Evolutionary conservation across 768 basidiomycete species (phyloP), one percentile per base, ranked within the genome.

Genomic region (Coprinopsis strossmayeri): DNA sequence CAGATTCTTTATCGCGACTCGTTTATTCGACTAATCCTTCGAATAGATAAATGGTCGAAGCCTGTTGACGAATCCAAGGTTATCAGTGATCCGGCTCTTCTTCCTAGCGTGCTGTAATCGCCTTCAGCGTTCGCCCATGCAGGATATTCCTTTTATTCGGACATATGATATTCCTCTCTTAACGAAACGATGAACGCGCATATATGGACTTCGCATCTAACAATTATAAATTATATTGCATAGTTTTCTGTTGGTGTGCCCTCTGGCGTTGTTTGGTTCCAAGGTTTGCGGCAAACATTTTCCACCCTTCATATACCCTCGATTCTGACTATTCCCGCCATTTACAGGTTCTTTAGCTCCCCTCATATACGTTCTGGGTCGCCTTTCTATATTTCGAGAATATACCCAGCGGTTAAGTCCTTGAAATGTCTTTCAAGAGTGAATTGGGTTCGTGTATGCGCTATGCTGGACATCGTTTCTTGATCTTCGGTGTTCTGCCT

Each of bases 21-120:
- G 9, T 50, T 49, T n/a, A 40, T 17, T 34, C 21, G 12, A 21
- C 11, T 41, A 4, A 7, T 12, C 35, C 23, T 3, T 23, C 55
- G 48, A 1, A 30, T 17, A 74, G 73, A 74, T 53, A 74, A 74
- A 61, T 78, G 76, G 76, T 73, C 73, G 3, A 72, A 72, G 46
- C 67, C 74, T 2, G 46, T 61, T 20, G 70, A 74, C 37, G 68
- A 69, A 49, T 61, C 59, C 15, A 67, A 67, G 57, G 55, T 69
- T 24, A 60, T 68, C 27, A 66, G 59, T 28, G 72, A 76, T 55
- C 63, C 63, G 3, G 57, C 55, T 41, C 60, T 61, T 23, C 66
- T 77, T 38, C 73, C 74, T 4, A 73, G 72, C 43, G 69, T 74
- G 41, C 52, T 77, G 37, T 76, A 59, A 59, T 45, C 20, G 18